A percentile compares a stretch with the other conserved stretches of the same genome.
Evolutionary conservation across 1,284 basidiomycete genomes (phyloP).

Genomic region (Cutaneotrichosporon cutaneum): DNA sequence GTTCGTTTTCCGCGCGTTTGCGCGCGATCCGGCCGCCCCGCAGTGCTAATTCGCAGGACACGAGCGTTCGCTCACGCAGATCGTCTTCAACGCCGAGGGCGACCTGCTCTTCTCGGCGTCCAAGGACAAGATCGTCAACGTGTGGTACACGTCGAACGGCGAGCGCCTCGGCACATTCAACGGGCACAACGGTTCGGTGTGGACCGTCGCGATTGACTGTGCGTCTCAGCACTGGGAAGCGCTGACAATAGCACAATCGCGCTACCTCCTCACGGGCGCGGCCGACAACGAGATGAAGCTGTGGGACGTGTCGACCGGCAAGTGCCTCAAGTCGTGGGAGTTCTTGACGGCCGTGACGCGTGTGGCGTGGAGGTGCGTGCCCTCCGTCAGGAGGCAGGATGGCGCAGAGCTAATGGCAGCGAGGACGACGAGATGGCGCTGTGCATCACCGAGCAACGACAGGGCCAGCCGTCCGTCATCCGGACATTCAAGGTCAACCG

Average conservation of each 20-base stretch:
- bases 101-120: slow-evolving; percentile 94
- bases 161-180: slow-evolving; percentile 96
- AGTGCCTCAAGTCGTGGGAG: slow-evolving; percentile 91
- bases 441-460: slow-evolving; percentile 94
- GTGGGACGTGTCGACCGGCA: slow-evolving; percentile 86
- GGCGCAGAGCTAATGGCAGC: slow-evolving; percentile 56
- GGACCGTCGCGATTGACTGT: slow-evolving; percentile 97
- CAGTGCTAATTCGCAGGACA: slow-evolving; percentile 64
- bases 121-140: slow-evolving; percentile 94
- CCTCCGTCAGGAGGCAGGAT: neutral
- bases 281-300: slow-evolving; percentile 87
- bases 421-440: slow-evolving; percentile 82
- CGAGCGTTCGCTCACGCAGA: slow-evolving; percentile 96
- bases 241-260: slow-evolving; percentile 66
- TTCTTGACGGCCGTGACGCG: slow-evolving; percentile 97
- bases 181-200: slow-evolving; percentile 93
- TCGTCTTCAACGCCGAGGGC: slow-evolving; percentile 94
- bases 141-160: slow-evolving; percentile 98
- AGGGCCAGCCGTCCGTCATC: slow-evolving; percentile 69
- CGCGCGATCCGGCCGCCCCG: neutral
- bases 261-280: slow-evolving; percentile 79
- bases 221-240: slow-evolving; percentile 50
- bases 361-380: slow-evolving; percentile 61
- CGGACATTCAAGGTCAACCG: slow-evolving; percentile 79
- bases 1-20: slow-evolving; percentile 24